These are phyloP conservation scores for Helianthus tuberosus DNA, from an alignment of 129 eudicot species.

Conservation along the genomic window DNA sequence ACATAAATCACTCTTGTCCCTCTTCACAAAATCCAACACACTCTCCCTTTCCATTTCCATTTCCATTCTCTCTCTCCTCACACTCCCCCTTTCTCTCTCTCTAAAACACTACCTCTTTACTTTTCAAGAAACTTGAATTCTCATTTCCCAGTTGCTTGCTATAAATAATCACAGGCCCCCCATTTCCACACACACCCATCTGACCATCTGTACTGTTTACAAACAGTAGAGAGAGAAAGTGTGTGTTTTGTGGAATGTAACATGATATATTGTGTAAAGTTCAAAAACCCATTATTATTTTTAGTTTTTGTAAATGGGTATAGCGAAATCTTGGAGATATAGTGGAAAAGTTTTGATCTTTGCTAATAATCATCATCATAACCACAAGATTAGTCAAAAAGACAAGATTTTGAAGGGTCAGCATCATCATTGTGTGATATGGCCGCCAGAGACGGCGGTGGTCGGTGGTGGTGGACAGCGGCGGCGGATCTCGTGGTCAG, in stretches of 20 bases:
- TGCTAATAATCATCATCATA: constrained; percentile 23
- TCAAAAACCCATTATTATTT: constrained; percentile 1
- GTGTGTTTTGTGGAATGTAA: constrained; percentile 29
- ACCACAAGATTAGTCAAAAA: background rate
- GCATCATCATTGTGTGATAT: constrained; percentile 45
- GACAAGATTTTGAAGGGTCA: constrained; percentile 18
- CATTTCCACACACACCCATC: background rate
- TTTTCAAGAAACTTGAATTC: constrained; percentile 21
- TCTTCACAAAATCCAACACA: constrained; percentile 29
- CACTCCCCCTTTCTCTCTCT: constrained; percentile 22
- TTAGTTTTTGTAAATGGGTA: constrained; percentile 25
- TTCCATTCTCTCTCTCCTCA: constrained; percentile 1
- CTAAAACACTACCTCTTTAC: background rate
- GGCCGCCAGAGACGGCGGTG: constrained; percentile 42
- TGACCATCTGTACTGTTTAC: background rate
- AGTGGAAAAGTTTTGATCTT: constrained; percentile 41
- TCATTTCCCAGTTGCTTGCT: background rate
- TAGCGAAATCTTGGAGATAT: constrained; percentile 55
- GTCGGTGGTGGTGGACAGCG: constrained; percentile 37
- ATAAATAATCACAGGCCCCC: background rate
- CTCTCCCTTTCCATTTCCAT: background rate
- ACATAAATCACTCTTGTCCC: constrained; percentile 15
- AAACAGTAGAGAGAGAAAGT: constrained; percentile 12
- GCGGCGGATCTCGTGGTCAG: constrained; percentile 69
- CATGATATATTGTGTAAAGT: constrained; percentile 31